Evolutionary conservation across 176 grass and related monocot species (phyloP).

Genomic region (Bolboschoenus planiculmis): DNA sequence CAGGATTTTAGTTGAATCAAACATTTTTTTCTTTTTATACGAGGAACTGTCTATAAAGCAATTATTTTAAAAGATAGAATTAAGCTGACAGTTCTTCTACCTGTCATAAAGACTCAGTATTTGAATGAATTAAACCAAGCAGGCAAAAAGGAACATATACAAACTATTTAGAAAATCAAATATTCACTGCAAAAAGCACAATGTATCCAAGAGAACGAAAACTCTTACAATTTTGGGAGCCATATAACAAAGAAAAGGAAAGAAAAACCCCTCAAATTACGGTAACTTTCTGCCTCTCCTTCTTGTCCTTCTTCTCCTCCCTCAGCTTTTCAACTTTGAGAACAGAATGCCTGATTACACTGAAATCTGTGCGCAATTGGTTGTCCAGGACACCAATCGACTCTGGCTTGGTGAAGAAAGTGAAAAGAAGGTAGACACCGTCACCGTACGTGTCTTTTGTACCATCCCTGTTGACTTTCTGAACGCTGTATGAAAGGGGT

Average conservation of each 20-base stretch:
- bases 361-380: constrained; percentile 50
- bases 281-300: background rate
- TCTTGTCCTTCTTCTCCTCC: background rate
- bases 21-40: background rate
- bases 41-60: background rate
- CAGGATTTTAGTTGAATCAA: background rate
- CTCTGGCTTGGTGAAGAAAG: constrained; percentile 88
- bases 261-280: background rate
- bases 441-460: constrained; percentile 64
- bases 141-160: background rate
- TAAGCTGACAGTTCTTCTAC: background rate
- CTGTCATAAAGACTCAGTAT: background rate
- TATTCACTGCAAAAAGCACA: constrained; percentile 9
- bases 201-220: background rate
- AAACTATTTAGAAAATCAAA: constrained; percentile 1
- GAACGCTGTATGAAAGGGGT: constrained; percentile 77
- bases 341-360: constrained; percentile 62
- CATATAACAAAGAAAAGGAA: background rate
- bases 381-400: constrained; percentile 49
- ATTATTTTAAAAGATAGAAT: background rate
- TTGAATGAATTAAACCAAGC: background rate
- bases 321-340: constrained; percentile 36
- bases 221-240: background rate
- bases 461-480: constrained; percentile 76
- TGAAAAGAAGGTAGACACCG: constrained; percentile 82